A percentile compares a stretch with the other conserved stretches of the same genome.
These are phyloP conservation scores for Salix dunnii DNA, from an alignment of 345 rosid species.

Conservation along the genomic window DNA sequence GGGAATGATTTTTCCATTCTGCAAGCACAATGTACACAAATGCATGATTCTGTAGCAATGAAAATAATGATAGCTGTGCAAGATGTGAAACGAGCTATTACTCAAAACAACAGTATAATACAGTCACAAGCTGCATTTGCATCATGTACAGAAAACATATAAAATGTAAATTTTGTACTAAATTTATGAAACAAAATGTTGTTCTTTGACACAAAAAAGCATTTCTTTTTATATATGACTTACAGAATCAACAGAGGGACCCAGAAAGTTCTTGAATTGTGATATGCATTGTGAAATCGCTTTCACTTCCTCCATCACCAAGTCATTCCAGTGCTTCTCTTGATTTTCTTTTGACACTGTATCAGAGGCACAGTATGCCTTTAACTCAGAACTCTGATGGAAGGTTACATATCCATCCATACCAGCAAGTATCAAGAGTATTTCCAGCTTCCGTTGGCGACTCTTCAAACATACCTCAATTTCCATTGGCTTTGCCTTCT, in stretches of 20 bases:
- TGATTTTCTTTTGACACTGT: slow-evolving; percentile 35
- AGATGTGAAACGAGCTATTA: neutral
- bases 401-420: slow-evolving; percentile 40
- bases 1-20: slow-evolving; percentile 44
- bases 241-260: slow-evolving; percentile 59
- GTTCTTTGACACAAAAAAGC: slow-evolving; percentile 1
- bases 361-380: slow-evolving; percentile 35
- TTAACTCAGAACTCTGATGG: slow-evolving; percentile 27
- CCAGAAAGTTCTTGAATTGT: slow-evolving; percentile 50
- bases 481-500: slow-evolving; percentile 55
- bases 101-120: slow-evolving; percentile 8
- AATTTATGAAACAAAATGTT: slow-evolving; percentile 8
- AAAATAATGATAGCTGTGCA: slow-evolving; percentile 1
- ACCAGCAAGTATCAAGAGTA: slow-evolving; percentile 58
- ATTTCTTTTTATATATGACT: slow-evolving; percentile 25
- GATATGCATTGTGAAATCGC: slow-evolving; percentile 58
- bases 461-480: slow-evolving; percentile 63
- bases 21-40: slow-evolving; percentile 34
- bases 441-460: slow-evolving; percentile 74
- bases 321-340: slow-evolving; percentile 46
- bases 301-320: slow-evolving; percentile 79
- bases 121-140: neutral
- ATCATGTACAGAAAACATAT: neutral
- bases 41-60: slow-evolving; percentile 9
- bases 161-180: slow-evolving; percentile 15